Base-by-base conservation (phyloP, 2,329 filamentous ascomycete genomes). In the Penicillium crustosum region DNA sequence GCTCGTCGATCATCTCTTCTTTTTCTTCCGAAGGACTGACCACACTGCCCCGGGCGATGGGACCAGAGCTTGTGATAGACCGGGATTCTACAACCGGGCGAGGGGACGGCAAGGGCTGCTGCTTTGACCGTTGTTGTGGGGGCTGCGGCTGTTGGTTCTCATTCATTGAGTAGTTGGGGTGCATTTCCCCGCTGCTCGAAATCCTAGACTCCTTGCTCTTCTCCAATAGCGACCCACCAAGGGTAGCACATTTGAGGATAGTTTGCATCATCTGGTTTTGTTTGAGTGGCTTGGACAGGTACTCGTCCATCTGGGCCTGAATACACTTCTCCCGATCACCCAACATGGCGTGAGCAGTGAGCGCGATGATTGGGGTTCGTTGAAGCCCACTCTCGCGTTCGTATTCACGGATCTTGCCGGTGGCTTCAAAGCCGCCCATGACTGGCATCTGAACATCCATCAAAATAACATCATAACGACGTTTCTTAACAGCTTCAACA, bases 361-460 rank as follows among this genome's bases (percentile, higher is more conserved):
- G 83, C 2, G 94, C 94, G 68, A 99, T 96, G 70, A 99, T 97
- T 15, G 94, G 94, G 12, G 93, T 96, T 52, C 93, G 86, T 57
- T 90, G 87, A 35, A 91, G 84, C 55, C 88, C 88, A 66, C 91
- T 85, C 63, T 88, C 89, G 59, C 89, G 87, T 75, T 99, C 94
- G 75, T 93, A 97, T 74, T 97, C 92, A 69, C 94, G 87, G 66
- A 99, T 99, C 80, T 96, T 96, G 66, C 88, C 90, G 5, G 94
- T 99, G 15, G 94, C 93, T 77, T 99, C 94, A 72, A 99, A 97
- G 44, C 94, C 94, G 72, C 94, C 94, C 93, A 97, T 97, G 69
- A 97, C 90, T n/a, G 94, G 94, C 94, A 99, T 99, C 74, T 97
- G 94, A 19, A 99, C 94, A 72, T 99, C 94, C 94, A 99, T 99